Base-by-base conservation (phyloP, 1,139 yeast genomes). In the Debaryomyces udenii region DNA sequence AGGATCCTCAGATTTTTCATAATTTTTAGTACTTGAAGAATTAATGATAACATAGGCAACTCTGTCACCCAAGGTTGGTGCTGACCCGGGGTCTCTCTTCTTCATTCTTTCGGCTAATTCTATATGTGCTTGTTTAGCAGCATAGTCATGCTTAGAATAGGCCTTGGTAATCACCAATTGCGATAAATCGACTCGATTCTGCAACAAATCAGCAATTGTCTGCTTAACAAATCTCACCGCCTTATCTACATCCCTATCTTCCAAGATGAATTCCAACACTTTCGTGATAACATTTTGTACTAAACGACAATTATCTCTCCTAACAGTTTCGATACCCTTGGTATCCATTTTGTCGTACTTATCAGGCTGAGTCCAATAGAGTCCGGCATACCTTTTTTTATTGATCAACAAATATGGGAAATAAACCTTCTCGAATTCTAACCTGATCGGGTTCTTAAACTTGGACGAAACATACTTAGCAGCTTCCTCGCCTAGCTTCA, bases 1-100 rank as follows among this genome's bases (percentile, higher is more conserved):
- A 1, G 99, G 99, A 59, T 94, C 99, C 62, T 94, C 99, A 0
- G 97, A 90, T 64, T 94, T 90, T 52, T 91, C 96, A 62, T 91
- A 94, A 51, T 91, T 86, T 59, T 90, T 91, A 44, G 86, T 90
- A 49, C 93, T 86, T 9, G 81, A 77, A 0, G 94, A 85, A 37
- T 88, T 88, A 52, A 87, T 84, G 46, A 94, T 91, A 28, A 94
- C 99, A 61, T 93, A 94, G 2, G 98, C 98, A 31, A 94, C 99
- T 68, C 99, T 88, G 61, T 94, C 99, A 41, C 99, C 99, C 40
- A 93, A 76, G 4, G 91, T 83, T 3, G 99, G 99, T 0, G 99
- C 99, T 4, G 95, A 85, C 22, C 99, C 96, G 0, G 96, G 93
- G 58, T 94, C 99, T 70, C 99, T 85, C 61, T 90, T 90, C 42